Base-by-base conservation (phyloP, 2,329 filamentous ascomycete genomes). In the Aureobasidium lini region DNA sequence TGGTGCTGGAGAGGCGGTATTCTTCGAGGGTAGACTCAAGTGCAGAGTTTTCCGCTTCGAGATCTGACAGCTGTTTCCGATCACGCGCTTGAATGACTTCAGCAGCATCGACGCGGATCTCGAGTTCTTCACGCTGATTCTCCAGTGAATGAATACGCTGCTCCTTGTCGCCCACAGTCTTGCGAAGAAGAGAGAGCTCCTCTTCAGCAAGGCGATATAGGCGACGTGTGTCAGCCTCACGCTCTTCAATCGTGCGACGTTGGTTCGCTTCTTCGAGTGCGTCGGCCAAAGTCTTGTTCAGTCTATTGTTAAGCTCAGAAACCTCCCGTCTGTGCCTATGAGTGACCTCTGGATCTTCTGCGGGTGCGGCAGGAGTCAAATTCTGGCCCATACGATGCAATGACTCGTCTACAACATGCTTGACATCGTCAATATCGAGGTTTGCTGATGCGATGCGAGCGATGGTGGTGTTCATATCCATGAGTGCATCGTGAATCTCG, bases 1-100 rank as follows among this genome's bases (percentile, higher is more conserved):
- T 81, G 64, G 80, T 78, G 53, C 79, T 80, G 4, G 82, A 82
- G 13, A 80, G 70, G 43, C 84, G 82, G 68, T 88, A 86, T 67
- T 88, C 84, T 62, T 85, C 81, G 8, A 87, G 72, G 2, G 81
- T 86, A 54, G 76, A 81, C 62, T 85, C 79, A 28, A 87, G 75
- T 7, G 81, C 79, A 49, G 82, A 80, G 62, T 84, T 86, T 71
- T 85, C 84, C 6, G 79, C 77, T 23, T 79, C 79, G 34, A 85
- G 70, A 60, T 80, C 65, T 37, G 65, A 62, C 4, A 61, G 53
- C 36, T 66, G 65, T 18, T 66, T 66, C 16, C 60, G 18, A 11
- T 57, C 29, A 18, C 43, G 62, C 68, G 64, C 31, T 60, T 69
- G 63, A 40, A 63, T 64, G 11, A 67, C 62, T 40, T 71, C 64